Base-by-base conservation (phyloP, 805 yeast genomes). In the Starmerella etchellsii region DNA sequence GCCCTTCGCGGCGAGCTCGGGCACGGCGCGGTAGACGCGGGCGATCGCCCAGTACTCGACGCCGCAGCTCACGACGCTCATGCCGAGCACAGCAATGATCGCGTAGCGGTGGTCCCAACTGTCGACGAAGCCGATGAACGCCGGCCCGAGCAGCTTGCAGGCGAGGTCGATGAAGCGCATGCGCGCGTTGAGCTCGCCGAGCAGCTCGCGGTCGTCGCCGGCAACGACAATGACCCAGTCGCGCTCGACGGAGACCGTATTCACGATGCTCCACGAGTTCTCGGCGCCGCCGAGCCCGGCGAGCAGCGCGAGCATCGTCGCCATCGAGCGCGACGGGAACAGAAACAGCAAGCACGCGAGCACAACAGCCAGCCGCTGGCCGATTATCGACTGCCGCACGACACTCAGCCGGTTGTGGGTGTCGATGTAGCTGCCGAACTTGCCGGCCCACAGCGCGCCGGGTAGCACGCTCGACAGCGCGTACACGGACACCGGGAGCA, bases 221-320 rank as follows among this genome's bases (percentile, higher is more conserved):
- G 57, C 54, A 18, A 64, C 60, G 10, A 59, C 65, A 3, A 62
- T 62, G 2, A 65, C 58, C 69, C 69, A 64, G 46, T 64, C 69
- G 27, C 68, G 51, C 31, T 62, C 65, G 15, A 64, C 60, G 3
- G 66, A 48, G n/a, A 65, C 57, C 24, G 55, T 56, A 45, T 65
- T 65, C 25, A 62, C 52, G 31, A 60, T 54, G 3, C 42, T 44
- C 63, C 49, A 36, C 56, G 55, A 15, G 61, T 53, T 57, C 45
- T 64, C 68, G 15, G 57, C 51, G 31, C 63, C 54, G 3, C 65
- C 68, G 35, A 59, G 25, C 4, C 58, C 44, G 7, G 58, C 57
- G 11, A 61, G 34, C 8, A 46, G 42, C 4, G 50, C 36, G n/a
- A 49, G 39, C 24, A 39, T 23, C 28, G 40, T 37, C 29, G 36